phyloP scores from a whole-genome alignment of 495 filamentous ascomycete genomes.

The Letharia columbiana region DNA sequence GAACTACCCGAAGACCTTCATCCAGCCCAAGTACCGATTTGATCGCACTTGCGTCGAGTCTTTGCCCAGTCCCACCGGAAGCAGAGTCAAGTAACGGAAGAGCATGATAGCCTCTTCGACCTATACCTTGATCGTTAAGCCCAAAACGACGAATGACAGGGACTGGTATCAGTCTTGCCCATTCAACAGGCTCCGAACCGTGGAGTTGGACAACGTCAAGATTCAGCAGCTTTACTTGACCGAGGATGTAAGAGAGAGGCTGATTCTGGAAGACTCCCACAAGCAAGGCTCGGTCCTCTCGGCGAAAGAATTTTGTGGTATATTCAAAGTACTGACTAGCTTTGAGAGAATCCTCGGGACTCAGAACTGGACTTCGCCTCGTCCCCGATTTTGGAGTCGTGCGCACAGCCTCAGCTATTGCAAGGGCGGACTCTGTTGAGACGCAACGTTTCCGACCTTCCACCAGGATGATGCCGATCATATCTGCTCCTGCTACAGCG shows the following conservation, averaged over 20 bases:
- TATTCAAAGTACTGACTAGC: constrained; percentile 54
- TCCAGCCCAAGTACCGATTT: constrained; percentile 54
- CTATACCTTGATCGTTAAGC: constrained; percentile 60
- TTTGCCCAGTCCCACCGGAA: constrained; percentile 68
- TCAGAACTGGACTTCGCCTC: constrained; percentile 8
- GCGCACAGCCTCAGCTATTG: constrained; percentile 74
- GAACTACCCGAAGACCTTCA: constrained; percentile 54
- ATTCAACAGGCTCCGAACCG: constrained; percentile 84
- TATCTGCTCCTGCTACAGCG: constrained; percentile 79
- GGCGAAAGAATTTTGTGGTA: constrained; percentile 41
- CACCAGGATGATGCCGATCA: constrained; percentile 88
- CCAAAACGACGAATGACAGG: constrained; percentile 81
- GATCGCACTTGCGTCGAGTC: constrained; percentile 58
- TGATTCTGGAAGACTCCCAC: constrained; percentile 95
- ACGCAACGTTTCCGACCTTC: constrained; percentile 72
- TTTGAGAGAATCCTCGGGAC: constrained; percentile 27
- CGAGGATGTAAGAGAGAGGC: constrained; percentile 68
- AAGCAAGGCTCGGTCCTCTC: constrained; percentile 60
- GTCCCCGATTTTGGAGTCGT: constrained; percentile 41
- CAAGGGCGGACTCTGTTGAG: constrained; percentile 61
- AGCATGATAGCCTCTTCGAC: constrained; percentile 69
- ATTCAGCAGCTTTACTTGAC: constrained; percentile 60
- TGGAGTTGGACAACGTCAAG: constrained; percentile 94
- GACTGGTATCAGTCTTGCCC: constrained; percentile 76
- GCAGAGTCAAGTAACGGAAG: constrained; percentile 81